A percentile compares a stretch with the other conserved stretches of the same genome.
Conservation (phyloP, 169 alveolate species). For the Cryptosporidium ubiquitum region DNA sequence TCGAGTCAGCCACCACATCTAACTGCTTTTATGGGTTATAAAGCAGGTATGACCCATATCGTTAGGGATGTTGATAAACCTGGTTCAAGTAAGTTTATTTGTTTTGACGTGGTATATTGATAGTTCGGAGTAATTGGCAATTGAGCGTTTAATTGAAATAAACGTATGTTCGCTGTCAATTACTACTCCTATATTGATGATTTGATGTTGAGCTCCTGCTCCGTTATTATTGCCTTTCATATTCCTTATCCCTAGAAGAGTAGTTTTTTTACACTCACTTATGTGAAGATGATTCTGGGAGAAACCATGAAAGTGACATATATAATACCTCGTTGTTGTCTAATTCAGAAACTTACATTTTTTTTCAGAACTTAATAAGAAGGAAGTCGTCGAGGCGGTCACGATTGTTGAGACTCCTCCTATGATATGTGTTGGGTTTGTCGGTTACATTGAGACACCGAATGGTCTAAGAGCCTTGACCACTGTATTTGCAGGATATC, state of each 20-base stretch:
- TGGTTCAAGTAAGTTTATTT: slow-evolving; percentile 88
- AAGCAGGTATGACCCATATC: slow-evolving; percentile 99
- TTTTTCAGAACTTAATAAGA: slow-evolving; percentile 91
- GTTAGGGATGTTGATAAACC: slow-evolving; percentile 98
- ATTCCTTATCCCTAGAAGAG: slow-evolving; percentile 75
- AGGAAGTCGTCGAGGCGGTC: slow-evolving; percentile 99
- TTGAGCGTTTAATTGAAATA: slow-evolving; percentile 42
- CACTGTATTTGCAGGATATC: slow-evolving; percentile 98
- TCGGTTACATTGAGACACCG: slow-evolving; percentile 99
- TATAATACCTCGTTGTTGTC: neutral
- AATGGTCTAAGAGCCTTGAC: slow-evolving; percentile 98
- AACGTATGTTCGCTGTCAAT: slow-evolving; percentile 43
- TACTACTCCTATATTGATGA: slow-evolving; percentile 3
- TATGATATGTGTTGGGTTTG: slow-evolving; percentile 98
- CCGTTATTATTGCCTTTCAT: slow-evolving; percentile 69
- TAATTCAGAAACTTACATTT: neutral
- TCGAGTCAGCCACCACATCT: slow-evolving; percentile 94
- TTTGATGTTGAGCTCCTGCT: slow-evolving; percentile 66
- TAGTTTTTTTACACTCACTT: slow-evolving; percentile 47
- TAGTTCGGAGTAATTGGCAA: neutral
- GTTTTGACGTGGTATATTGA: neutral
- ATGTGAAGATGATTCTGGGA: slow-evolving; percentile 75
- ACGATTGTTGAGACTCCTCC: slow-evolving; percentile 99
- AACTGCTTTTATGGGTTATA: slow-evolving; percentile 99
- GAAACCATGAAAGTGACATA: slow-evolving; percentile 78